Base-by-base conservation (phyloP, 768 basidiomycete genomes). In the Phallus indusiatus region DNA sequence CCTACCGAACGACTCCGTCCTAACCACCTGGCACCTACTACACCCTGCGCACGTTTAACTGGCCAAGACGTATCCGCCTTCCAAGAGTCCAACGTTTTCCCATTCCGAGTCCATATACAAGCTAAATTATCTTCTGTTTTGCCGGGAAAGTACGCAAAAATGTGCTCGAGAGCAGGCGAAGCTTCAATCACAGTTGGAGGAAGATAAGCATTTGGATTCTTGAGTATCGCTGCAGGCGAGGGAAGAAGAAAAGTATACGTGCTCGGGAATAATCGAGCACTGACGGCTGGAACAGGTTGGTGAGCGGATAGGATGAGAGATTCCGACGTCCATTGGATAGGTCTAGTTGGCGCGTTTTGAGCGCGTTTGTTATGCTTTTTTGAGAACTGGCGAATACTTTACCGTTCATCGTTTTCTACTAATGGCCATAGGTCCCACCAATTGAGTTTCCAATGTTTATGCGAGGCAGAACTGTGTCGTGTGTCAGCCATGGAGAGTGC, bases 381-480 rank as follows among this genome's bases (percentile, higher is more conserved):
- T 51, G 56, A 54, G 22, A 20, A 55, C 54, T 34, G 50, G 11
- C 48, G 33, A 49, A 56, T 48, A 67, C n/a, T 72, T 52, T 62
- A 84, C 88, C 80, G 77, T 62, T 74, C 73, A 2, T 79, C 72
- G 36, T 78, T 74, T 66, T 87, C 86, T 5, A 78, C 70, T 46
- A 88, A 72, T 24, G 85, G 80, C 60, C 79, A 74, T 47, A 85
- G 76, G 62, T 90, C 84, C 86, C 86, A 90, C 88, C 88, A 89
- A 28, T 80, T 80, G 28, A 81, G 67, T 21, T 79, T 77, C 83
- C 84, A 87, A 52, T 74, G 56, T 50, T 57, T 57, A 24, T 57
- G 56, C 16, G 56, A 57, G 20, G 22, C 18, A 22, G 56, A 57
- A 16, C n/a, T n/a, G 36, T 47, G 55, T 20, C 55, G 35, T 20